Evolutionary conservation across 306 rosid genomes (phyloP).

Genomic region (Dalbergia oliveri): DNA sequence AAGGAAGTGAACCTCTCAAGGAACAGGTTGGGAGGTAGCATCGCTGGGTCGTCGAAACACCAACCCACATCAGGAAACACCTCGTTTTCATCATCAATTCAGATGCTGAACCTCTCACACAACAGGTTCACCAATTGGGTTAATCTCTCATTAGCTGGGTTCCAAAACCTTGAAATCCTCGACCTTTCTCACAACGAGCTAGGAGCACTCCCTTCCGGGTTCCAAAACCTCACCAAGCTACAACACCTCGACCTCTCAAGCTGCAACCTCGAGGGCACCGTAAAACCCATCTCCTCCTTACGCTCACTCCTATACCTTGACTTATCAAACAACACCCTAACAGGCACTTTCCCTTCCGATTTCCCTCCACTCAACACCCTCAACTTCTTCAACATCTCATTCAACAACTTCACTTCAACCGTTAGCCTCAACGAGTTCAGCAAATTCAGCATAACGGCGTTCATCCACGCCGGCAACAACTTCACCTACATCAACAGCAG

Average conservation of each 20-base stretch:
- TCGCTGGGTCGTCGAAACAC: constrained; percentile 39
- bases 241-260: constrained; percentile 65
- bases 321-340: constrained; percentile 67
- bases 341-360: constrained; percentile 76
- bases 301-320: constrained; percentile 66
- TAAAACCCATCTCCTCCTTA: constrained; percentile 67
- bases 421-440: constrained; percentile 31
- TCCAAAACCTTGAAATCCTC: constrained; percentile 56
- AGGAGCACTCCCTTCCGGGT: constrained; percentile 57
- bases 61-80: constrained; percentile 20
- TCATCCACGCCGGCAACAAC: constrained; percentile 62
- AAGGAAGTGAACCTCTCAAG: constrained; percentile 61
- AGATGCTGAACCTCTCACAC: constrained; percentile 68
- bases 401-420: constrained; percentile 60
- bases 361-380: constrained; percentile 65
- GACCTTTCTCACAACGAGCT: constrained; percentile 75
- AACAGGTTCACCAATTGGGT: constrained; percentile 70
- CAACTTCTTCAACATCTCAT: constrained; percentile 65
- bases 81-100: constrained; percentile 55
- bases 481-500: constrained; percentile 46
- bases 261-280: constrained; percentile 55
- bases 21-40: constrained; percentile 76
- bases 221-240: constrained; percentile 59
- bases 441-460: constrained; percentile 62
- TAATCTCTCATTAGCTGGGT: constrained; percentile 53